phyloP scores from a whole-genome alignment of 139 green algal genomes.

The Chlorella sp. region DNA sequence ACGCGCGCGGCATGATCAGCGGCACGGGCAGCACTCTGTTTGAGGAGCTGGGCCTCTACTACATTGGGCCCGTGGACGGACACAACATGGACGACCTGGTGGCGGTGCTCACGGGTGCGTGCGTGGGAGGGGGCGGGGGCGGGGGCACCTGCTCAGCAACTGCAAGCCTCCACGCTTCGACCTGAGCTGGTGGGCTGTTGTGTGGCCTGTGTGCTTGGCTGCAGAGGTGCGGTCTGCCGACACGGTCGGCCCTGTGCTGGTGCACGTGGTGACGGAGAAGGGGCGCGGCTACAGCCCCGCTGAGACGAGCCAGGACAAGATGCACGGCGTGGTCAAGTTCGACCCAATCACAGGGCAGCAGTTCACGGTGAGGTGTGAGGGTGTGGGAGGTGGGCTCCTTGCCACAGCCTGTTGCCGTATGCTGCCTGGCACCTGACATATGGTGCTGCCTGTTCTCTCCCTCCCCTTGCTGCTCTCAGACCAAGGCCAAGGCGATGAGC shows the following conservation, averaged over 20 bases:
- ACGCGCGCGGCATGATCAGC: constrained; percentile 97
- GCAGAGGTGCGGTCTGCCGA: constrained; percentile 92
- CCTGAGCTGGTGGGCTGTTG: no score
- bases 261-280: constrained; percentile 98
- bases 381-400: no score
- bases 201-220: no score
- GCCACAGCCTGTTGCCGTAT: no score
- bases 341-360: constrained; percentile 91
- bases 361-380: constrained; percentile 68
- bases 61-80: constrained; percentile 97
- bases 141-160: no score
- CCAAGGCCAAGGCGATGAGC: constrained; percentile 59
- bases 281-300: constrained; percentile 91
- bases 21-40: constrained; percentile 92
- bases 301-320: constrained; percentile 85
- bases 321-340: constrained; percentile 97
- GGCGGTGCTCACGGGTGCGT: constrained; percentile 61
- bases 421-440: no score
- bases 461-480: constrained; percentile 1
- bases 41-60: constrained; percentile 99
- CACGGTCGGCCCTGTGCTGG: constrained; percentile 90
- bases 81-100: constrained; percentile 93
- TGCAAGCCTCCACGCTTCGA: no score
- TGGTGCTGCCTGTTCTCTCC: no score
- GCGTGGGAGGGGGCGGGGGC: not conserved